phyloP scores from a whole-genome alignment of 441 rosid genomes.

The Pelargonium fulgidum region DNA sequence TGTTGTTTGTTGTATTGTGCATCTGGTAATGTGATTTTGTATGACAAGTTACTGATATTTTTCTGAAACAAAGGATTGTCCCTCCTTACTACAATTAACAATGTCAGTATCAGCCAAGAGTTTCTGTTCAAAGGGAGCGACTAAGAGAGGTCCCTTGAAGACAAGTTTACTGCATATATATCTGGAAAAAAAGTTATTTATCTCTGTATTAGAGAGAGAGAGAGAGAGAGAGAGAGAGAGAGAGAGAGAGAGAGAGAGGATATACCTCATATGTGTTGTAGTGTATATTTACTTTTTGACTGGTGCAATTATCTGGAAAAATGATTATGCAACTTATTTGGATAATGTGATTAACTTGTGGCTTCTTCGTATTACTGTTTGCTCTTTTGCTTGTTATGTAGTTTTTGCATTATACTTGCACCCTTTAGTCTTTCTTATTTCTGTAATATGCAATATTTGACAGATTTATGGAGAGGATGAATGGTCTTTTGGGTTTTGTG shows the following conservation, averaged over 20 bases:
- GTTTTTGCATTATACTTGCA: neutral
- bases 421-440: too few species aligned
- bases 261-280: neutral
- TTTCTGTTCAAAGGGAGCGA: neutral
- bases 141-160: neutral
- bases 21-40: neutral
- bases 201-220: too few species aligned
- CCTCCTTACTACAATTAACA: neutral
- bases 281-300: neutral
- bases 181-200: too few species aligned
- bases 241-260: neutral
- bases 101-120: neutral
- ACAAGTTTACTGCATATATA: too few species aligned
- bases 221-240: too few species aligned
- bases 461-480: slow-evolving; percentile 91
- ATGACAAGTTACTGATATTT: too few species aligned
- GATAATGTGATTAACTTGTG: neutral
- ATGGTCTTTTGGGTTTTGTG: slow-evolving; percentile 97
- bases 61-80: neutral
- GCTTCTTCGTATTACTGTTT: neutral
- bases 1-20: neutral
- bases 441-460: slow-evolving; percentile 7
- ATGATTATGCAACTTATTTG: neutral
- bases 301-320: neutral
- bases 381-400: neutral